Evolutionary conservation across 1,139 yeast genomes (phyloP).

Genomic region (Kazachstania sp.): DNA sequence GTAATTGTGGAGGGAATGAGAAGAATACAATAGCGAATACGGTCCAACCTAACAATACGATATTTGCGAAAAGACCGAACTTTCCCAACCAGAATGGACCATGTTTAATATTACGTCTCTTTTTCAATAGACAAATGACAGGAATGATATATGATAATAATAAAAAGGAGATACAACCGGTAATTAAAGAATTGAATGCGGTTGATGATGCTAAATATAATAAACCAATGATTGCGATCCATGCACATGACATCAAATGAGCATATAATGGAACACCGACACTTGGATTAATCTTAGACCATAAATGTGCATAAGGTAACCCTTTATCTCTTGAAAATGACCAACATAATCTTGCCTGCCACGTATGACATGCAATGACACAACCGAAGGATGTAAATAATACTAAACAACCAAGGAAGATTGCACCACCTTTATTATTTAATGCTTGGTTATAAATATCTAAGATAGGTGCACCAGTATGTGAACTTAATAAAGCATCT

Average conservation of each 20-base stretch:
- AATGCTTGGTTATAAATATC: conserved; percentile 56
- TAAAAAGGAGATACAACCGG: conserved; percentile 47
- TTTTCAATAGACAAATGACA: conserved; percentile 42
- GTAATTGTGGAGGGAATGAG: conserved; percentile 60
- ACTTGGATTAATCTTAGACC: conserved; percentile 40
- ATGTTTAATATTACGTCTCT: conserved; percentile 53
- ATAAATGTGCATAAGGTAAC: conserved; percentile 40
- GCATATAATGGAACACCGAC: conserved; percentile 47
- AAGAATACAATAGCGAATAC: conserved; percentile 53
- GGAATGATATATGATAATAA: conserved; percentile 45
- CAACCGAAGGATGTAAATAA: conserved; percentile 61
- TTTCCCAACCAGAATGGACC: conserved; percentile 69
- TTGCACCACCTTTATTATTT: conserved; percentile 47
- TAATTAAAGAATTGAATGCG: conserved; percentile 49
- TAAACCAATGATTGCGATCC: conserved; percentile 43
- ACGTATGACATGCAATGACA: conserved; percentile 62
- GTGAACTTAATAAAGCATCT: conserved; percentile 38
- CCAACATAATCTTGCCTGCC: conserved; percentile 74
- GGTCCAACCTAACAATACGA: conserved; percentile 51
- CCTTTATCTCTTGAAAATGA: conserved; percentile 66
- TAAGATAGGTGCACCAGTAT: conserved; percentile 54
- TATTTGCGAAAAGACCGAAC: conserved; percentile 48
- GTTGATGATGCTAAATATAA: conserved; percentile 47
- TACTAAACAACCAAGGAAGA: conserved; percentile 49
- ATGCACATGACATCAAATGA: conserved; percentile 42